These are phyloP conservation scores for Yamadazyma takamatsuzukensis DNA, from an alignment of 805 yeast genomes.

Conservation along the genomic window DNA sequence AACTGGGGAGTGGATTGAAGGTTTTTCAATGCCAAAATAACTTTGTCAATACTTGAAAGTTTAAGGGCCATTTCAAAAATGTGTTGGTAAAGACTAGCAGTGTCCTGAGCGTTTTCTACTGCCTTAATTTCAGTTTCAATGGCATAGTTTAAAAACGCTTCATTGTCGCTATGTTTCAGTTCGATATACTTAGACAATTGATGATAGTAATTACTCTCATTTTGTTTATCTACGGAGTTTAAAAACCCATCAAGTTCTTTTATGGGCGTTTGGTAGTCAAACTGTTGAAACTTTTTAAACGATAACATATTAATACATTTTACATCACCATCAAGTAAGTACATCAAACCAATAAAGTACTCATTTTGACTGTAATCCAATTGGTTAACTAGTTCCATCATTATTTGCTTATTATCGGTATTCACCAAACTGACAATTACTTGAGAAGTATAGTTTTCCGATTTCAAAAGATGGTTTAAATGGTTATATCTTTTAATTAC, in stretches of 20 bases:
- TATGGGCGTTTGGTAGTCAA: constrained; percentile 3
- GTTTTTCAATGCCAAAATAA: constrained; percentile 2
- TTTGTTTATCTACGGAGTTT: not conserved
- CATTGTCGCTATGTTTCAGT: not conserved
- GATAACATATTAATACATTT: constrained; percentile 5
- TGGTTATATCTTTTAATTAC: constrained; percentile 8
- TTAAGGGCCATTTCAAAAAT: constrained; percentile 8
- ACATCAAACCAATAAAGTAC: constrained; percentile 32
- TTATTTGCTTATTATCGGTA: constrained; percentile 39
- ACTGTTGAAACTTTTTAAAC: constrained; percentile 6
- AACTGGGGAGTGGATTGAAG: constrained; percentile 1
- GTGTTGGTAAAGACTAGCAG: constrained; percentile 4
- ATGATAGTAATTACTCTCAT: constrained; percentile 10
- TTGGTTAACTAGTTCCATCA: constrained; percentile 34
- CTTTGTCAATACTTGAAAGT: constrained; percentile 2
- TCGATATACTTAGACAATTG: constrained; percentile 8
- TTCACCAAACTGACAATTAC: constrained; percentile 27
- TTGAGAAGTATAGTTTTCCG: constrained; percentile 33
- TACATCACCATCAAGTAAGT: constrained; percentile 24
- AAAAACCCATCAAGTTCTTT: constrained; percentile 6
- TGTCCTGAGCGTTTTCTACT: constrained; percentile 4
- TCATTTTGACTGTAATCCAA: constrained; percentile 30
- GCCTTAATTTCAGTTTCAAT: constrained; percentile 12
- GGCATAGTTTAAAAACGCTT: constrained; percentile 4
- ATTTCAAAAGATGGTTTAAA: constrained; percentile 9